Conservation (phyloP, 2,329 filamentous ascomycete species). For the Cordyceps fumosorosea region DNA sequence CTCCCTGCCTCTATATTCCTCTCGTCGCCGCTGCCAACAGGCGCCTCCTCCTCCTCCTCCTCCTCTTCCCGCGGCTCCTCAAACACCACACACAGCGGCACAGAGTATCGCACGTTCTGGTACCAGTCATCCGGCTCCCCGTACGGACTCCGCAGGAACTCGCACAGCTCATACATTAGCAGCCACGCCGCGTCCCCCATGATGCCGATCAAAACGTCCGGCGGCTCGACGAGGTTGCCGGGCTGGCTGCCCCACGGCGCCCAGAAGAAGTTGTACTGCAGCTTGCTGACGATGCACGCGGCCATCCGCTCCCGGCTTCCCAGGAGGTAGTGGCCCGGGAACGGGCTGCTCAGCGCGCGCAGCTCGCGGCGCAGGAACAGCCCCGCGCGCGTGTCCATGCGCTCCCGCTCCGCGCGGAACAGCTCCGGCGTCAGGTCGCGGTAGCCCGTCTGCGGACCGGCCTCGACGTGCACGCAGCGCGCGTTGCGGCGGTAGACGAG, state of each 20-base stretch:
- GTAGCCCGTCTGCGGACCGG: slow-evolving; percentile 72
- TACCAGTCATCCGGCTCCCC: slow-evolving; percentile 71
- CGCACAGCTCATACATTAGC: slow-evolving; percentile 78
- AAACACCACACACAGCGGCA: slow-evolving; percentile 30
- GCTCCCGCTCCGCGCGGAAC: slow-evolving; percentile 55
- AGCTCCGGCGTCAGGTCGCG: slow-evolving; percentile 62
- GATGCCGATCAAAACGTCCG: slow-evolving; percentile 74
- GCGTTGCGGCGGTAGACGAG: not conserved
- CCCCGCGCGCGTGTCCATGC: slow-evolving; percentile 66
- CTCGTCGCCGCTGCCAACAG: too few species aligned
- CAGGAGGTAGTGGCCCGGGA: too few species aligned
- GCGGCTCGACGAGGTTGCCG: slow-evolving; percentile 49
- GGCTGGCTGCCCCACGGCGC: too few species aligned
- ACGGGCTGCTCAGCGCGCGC: too few species aligned
- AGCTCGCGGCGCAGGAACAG: slow-evolving; percentile 74
- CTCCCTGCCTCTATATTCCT: too few species aligned
- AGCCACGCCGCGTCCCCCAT: slow-evolving; percentile 66
- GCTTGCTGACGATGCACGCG: too few species aligned
- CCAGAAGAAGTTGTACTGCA: too few species aligned
- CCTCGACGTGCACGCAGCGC: slow-evolving; percentile 63
- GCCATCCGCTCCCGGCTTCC: too few species aligned
- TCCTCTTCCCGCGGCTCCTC: too few species aligned
- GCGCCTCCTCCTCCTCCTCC: too few species aligned
- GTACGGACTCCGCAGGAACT: slow-evolving; percentile 72
- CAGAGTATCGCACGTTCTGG: slow-evolving; percentile 57